These are phyloP conservation scores for Lippia alba DNA, from an alignment of 305 asterid species.

Conservation along the genomic window DNA sequence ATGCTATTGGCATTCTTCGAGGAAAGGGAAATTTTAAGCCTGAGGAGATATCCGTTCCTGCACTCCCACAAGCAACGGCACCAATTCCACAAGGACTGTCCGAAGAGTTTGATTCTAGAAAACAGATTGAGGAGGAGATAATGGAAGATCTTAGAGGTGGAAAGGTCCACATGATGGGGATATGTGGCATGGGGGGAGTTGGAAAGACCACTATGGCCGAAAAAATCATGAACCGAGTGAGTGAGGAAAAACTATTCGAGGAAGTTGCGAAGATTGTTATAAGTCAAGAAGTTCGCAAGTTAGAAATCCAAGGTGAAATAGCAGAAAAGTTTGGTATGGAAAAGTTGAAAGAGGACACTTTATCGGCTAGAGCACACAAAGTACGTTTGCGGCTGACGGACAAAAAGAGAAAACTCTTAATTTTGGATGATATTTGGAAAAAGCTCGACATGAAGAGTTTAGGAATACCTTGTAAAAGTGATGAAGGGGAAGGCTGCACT, in stretches of 20 bases:
- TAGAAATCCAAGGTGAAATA: conserved; percentile 36
- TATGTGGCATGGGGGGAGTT: conserved; percentile 42
- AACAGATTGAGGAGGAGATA: conserved; percentile 24
- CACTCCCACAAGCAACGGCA: conserved; percentile 4
- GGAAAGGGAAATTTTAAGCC: background rate
- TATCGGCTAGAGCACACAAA: background rate
- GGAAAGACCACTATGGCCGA: conserved; percentile 39
- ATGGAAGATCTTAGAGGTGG: conserved; percentile 22
- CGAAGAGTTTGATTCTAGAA: conserved; percentile 42
- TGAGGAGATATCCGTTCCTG: conserved; percentile 7
- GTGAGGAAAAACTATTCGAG: conserved; percentile 23
- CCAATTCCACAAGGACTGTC: background rate
- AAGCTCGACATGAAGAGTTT: conserved; percentile 24
- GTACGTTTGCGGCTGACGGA: conserved; percentile 4
- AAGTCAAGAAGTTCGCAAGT: conserved; percentile 2
- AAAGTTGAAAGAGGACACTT: conserved; percentile 9
- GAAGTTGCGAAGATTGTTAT: conserved; percentile 33
- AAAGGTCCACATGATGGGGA: conserved; percentile 16
- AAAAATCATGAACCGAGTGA: conserved; percentile 21
- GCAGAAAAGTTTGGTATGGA: conserved; percentile 34
- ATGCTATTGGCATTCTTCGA: conserved; percentile 12
- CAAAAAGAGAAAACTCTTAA: conserved; percentile 16
- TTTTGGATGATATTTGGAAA: conserved; percentile 45
- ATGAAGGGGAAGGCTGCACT: background rate
- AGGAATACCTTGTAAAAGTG: too few species aligned